Percentiles rank a stretch among this genome's conserved stretches.
phyloP scores from a whole-genome alignment of 192 early-diverging fungal genomes.

The Haplosporangium gracile region DNA sequence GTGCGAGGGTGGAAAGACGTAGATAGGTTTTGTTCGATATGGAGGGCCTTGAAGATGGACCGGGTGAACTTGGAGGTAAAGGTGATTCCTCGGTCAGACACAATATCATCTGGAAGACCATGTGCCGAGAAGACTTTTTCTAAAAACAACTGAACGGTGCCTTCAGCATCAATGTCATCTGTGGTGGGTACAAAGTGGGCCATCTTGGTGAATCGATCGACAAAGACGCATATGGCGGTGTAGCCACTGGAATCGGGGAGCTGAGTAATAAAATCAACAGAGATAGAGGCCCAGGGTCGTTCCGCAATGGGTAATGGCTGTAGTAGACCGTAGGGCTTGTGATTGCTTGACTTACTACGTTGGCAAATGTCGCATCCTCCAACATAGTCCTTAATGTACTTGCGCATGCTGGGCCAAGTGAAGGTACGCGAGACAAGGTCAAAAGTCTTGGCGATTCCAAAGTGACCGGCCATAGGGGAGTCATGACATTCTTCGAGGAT shows the following conservation, averaged over 20 bases:
- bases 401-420: constrained; percentile 52
- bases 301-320: constrained; percentile 41
- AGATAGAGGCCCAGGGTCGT: constrained; percentile 56
- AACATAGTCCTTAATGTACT: constrained; percentile 49
- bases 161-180: not conserved
- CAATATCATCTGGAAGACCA: constrained; percentile 58
- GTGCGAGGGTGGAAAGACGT: constrained; percentile 59
- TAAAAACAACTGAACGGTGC: not conserved
- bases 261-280: constrained; percentile 59
- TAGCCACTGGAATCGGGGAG: constrained; percentile 23
- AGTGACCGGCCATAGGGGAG: constrained; percentile 45
- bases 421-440: constrained; percentile 47
- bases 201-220: constrained; percentile 48
- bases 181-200: constrained; percentile 16
- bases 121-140: constrained; percentile 4
- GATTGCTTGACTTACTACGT: constrained; percentile 36
- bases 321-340: constrained; percentile 56
- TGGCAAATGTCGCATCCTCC: constrained; percentile 46
- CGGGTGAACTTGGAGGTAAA: constrained; percentile 61
- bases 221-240: constrained; percentile 59
- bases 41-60: constrained; percentile 21
- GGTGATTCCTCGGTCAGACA: constrained; percentile 59
- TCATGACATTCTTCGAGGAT: constrained; percentile 51
- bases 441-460: constrained; percentile 45
- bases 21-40: constrained; percentile 45